Base-by-base conservation (phyloP, 176 grass and related monocot species). In the Echinochloa phyllopogon region DNA sequence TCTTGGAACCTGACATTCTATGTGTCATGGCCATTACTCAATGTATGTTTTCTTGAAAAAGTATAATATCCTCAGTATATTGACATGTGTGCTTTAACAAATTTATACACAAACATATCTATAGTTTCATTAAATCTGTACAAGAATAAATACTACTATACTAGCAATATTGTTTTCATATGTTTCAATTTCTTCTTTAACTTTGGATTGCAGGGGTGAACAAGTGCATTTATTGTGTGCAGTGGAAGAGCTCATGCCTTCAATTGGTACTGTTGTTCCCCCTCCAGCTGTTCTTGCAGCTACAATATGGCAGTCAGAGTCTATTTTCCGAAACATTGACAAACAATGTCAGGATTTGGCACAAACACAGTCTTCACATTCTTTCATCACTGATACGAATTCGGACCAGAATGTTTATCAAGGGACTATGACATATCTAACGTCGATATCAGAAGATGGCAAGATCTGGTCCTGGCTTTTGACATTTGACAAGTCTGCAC, bases 381-480 rank as follows among this genome's bases (percentile, higher is more conserved):
- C 68, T 89, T 57, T 82, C 37, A 82, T 65, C 45, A 50, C 68
- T 58, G 74, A 90, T 74, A 83, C 79, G 67, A 78, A 79, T 66
- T 67, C 58, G 57, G 52, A 74, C 15, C 27, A 74, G 9, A 83
- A 83, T 65, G n/a, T 65, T 60, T 72, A 40, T 83, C 74, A 86
- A 59, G 74, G 78, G 27, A 40, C 38, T 76, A 74, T 65, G 73
- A 87, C 91, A 85, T 92, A 88, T 82, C 44, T 98, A 47, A 92
- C 94, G 5, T 89, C 90, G 8, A 87, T 98, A 82, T 95, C 93
- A 78, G 96, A 98, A 85, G 96, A 98, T 84, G 96, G 96, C 15
- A 98, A 95, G 69, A 89, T 98, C 72, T 98, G 96, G 93, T 89
- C 90, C 51, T 98, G 96, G 96, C 84, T 93, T 82, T 86, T 98